Percentiles rank a stretch among this genome's conserved stretches.
phyloP scores from a whole-genome alignment of 345 rosid species.

The Ceriops zippeliana region DNA sequence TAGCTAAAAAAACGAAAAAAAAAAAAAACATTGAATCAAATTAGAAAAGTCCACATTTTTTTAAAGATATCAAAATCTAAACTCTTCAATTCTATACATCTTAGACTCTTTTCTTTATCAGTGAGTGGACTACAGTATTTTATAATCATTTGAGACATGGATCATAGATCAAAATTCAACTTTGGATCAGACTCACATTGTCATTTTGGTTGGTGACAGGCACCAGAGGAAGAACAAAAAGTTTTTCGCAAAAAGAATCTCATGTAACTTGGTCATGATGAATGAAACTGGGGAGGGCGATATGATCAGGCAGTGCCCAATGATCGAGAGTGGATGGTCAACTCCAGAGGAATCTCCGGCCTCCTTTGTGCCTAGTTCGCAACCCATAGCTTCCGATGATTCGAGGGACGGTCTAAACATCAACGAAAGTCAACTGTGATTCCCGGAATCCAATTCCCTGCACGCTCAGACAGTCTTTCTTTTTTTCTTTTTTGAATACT shows the following conservation, averaged over 20 bases:
- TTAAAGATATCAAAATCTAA: too few species aligned
- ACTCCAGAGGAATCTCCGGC: conserved; percentile 27
- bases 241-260: conserved; percentile 32
- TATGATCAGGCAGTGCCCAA: conserved; percentile 28
- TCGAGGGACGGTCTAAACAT: conserved; percentile 7
- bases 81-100: too few species aligned
- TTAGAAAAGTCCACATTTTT: too few species aligned
- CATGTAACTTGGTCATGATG: conserved; percentile 45
- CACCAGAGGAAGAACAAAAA: conserved; percentile 35
- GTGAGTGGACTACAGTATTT: too few species aligned
- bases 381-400: conserved; percentile 21
- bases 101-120: too few species aligned
- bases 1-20: too few species aligned
- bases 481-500: neutral
- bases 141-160: too few species aligned
- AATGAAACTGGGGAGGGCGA: conserved; percentile 32
- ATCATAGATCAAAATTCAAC: too few species aligned
- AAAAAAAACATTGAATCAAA: too few species aligned
- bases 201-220: conserved; percentile 12
- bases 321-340: conserved; percentile 13
- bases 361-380: conserved; percentile 27
- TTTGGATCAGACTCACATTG: too few species aligned
- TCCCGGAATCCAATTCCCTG: neutral
- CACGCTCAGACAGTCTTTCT: neutral
- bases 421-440: neutral